A percentile compares a stretch with the other conserved stretches of the same genome.
These are phyloP conservation scores for Tetradesmus obliquus DNA, from an alignment of 139 green algal genomes.

Conservation along the genomic window DNA sequence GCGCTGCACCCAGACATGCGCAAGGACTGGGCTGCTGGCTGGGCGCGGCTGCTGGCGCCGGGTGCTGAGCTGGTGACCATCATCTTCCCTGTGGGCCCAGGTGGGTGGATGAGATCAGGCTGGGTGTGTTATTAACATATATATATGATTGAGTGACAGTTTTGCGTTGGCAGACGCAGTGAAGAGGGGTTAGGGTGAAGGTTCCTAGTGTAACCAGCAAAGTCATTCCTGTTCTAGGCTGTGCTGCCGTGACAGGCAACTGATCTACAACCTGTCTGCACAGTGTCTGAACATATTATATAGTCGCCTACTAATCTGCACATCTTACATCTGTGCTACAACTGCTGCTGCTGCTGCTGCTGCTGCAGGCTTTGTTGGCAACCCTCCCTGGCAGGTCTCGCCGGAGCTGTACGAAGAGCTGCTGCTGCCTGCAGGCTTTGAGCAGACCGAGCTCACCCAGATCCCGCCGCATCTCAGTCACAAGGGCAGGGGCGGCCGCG, in stretches of 20 bases:
- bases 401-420: conserved; percentile 41
- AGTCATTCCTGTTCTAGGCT: too few relatives aligned
- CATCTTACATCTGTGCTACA: not conserved
- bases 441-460: conserved; percentile 13
- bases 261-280: too few relatives aligned
- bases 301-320: too few relatives aligned
- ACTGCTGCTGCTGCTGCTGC: not conserved
- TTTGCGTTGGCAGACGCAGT: too few relatives aligned
- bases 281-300: too few relatives aligned
- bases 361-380: not conserved
- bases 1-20: conserved; percentile 36
- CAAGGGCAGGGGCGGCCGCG: not conserved
- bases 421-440: conserved; percentile 35
- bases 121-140: too few relatives aligned
- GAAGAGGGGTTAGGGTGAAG: too few relatives aligned
- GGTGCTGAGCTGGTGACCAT: conserved; percentile 34
- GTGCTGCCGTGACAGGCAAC: too few relatives aligned
- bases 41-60: not conserved
- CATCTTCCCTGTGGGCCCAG: conserved; percentile 36
- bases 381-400: conserved; percentile 39
- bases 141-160: too few relatives aligned
- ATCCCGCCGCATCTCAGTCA: not conserved
- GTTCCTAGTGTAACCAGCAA: too few relatives aligned
- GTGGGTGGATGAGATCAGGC: not conserved
- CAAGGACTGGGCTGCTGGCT: conserved; percentile 14